Evolutionary conservation across 768 basidiomycete genomes (phyloP).

Genomic region (Thelephora ganbajun): DNA sequence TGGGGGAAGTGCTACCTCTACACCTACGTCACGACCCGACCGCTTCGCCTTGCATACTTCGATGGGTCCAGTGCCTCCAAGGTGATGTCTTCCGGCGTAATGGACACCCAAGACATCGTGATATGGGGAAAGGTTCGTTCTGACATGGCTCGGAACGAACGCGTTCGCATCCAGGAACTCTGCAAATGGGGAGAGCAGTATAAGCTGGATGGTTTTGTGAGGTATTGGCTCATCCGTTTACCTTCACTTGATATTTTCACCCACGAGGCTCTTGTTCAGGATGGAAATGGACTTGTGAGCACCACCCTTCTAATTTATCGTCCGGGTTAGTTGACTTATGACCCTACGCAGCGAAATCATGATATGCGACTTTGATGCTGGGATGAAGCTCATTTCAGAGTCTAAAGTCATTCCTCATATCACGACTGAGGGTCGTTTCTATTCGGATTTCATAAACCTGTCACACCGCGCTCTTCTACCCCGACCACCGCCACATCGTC

Average conservation of each 20-base stretch:
- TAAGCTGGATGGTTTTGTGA: constrained; percentile 31
- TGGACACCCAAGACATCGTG: constrained; percentile 37
- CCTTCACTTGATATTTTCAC: constrained; percentile 1
- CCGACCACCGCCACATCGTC: background rate
- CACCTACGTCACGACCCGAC: constrained; percentile 22
- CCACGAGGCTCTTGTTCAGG: constrained; percentile 6
- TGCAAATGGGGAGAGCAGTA: constrained; percentile 30
- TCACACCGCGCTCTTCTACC: background rate
- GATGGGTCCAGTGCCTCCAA: constrained; percentile 38
- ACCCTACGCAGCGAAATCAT: constrained; percentile 19
- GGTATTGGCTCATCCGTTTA: constrained; percentile 14
- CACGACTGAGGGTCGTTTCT: background rate
- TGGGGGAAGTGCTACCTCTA: constrained; percentile 24
- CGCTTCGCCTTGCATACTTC: constrained; percentile 35
- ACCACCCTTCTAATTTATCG: constrained; percentile 7
- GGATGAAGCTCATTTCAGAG: constrained; percentile 14
- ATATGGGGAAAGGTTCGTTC: constrained; percentile 21
- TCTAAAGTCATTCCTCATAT: constrained; percentile 4
- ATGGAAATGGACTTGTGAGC: constrained; percentile 26
- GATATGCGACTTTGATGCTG: constrained; percentile 20
- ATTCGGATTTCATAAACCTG: background rate
- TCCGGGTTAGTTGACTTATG: background rate
- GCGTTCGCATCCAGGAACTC: constrained; percentile 21
- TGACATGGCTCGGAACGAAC: constrained; percentile 15
- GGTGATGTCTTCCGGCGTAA: constrained; percentile 19